Conservation (phyloP, 306 rosid species). For the Cyamopsis tetragonoloba region DNA sequence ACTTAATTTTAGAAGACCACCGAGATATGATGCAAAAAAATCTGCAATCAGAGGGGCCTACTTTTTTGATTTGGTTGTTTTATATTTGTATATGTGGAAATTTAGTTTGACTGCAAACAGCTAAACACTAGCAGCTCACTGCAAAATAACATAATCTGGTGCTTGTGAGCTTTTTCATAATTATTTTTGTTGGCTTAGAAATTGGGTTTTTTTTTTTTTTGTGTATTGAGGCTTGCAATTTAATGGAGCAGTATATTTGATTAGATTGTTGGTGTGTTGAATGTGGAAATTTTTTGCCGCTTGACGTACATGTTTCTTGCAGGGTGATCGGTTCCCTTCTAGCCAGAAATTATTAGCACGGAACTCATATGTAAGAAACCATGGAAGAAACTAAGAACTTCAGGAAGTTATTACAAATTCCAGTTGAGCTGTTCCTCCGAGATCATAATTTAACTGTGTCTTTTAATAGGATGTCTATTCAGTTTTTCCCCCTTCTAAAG, state of each 20-base stretch:
- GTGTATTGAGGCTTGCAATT: neutral
- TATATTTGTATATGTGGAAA: neutral
- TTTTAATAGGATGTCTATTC: conserved; percentile 1
- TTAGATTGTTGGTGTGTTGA: neutral
- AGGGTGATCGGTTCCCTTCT: conserved; percentile 72
- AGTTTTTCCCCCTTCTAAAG: neutral
- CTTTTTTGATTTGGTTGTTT: neutral
- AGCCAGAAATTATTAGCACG: conserved; percentile 55
- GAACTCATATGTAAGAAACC: conserved; percentile 68
- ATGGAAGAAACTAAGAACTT: conserved; percentile 52
- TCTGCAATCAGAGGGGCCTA: neutral
- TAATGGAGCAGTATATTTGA: neutral
- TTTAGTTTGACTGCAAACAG: neutral
- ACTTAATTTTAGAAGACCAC: neutral
- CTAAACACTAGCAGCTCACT: neutral
- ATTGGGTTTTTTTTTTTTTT: neutral
- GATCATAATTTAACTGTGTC: conserved; percentile 1
- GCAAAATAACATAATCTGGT: neutral
- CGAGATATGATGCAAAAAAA: neutral
- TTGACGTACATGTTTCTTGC: conserved; percentile 27
- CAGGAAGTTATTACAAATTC: neutral
- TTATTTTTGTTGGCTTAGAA: neutral
- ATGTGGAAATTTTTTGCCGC: conserved; percentile 11
- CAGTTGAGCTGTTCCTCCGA: conserved; percentile 12
- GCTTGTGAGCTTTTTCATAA: neutral